Base-by-base conservation (phyloP, 2,329 filamentous ascomycete genomes). In the Apiospora kogelbergensis region DNA sequence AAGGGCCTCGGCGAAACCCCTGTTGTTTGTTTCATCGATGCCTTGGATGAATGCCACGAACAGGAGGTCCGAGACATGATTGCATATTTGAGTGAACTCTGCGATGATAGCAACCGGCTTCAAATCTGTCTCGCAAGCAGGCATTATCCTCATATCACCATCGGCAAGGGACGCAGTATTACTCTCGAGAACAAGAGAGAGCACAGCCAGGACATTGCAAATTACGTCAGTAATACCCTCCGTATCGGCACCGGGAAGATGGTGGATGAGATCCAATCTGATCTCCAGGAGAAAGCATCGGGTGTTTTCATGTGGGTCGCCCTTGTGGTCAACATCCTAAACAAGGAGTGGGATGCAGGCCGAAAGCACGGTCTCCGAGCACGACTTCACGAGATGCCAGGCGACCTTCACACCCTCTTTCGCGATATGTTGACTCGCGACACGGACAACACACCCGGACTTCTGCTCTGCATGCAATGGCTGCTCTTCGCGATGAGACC, bases 371-470 rank as follows among this genome's bases (percentile, higher is more conserved):
- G 67, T 2, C 17, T 83, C 0, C 72, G 26, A 2, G 72, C 74
- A 10, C 73, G 71, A 7, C 77, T 86, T 0, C 33, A 65, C 0
- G 72, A 80, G 1, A 76, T 85, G 0, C 84, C 84, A 0, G 67
- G 7, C 0, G 78, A 78, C 0, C 76, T 90, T 0, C 73, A 79
- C 41, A 77, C 84, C 0, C 72, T 90, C 0, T 90, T 91, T 69
- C 78, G 77, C 3, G 76, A 86, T n/a, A 85, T 90, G 0, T 68
- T 90, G 2, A 81, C 69, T 0, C 80, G 85, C 15, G 86, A 90
- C 66, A n/a, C 68, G 0, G 42, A 79, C 0, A 79, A 86, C 6
- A 76, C 76, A 63, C 76, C 83, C 0, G 76, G 80, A 0, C 71
- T 89, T 0, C 68, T 81, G 0, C 71, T 86, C 0, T 88, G 83